Percentiles rank a stretch among this genome's conserved stretches.
Conservation (phyloP, 345 rosid genomes). For the Cardamine chenopodiifolia region DNA sequence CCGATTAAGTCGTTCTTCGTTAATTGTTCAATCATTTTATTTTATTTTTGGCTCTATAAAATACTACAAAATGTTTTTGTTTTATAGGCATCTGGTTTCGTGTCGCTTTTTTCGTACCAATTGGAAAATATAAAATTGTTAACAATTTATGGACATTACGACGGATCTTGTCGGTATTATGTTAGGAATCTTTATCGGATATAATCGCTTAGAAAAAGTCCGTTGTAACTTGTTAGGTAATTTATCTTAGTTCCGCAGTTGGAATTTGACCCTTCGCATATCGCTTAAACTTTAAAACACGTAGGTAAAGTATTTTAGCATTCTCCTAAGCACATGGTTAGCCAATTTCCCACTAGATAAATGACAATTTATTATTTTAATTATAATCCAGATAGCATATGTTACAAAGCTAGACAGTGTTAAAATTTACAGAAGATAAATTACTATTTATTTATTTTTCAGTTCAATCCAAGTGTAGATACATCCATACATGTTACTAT, state of each 20-base stretch:
- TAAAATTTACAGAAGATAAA: no score
- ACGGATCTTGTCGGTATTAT: constrained; percentile 26
- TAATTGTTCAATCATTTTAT: constrained; percentile 1
- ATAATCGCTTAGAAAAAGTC: neutral
- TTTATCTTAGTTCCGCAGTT: neutral
- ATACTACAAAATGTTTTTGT: neutral
- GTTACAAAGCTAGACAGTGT: no score
- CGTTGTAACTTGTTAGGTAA: neutral
- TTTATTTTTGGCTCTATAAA: neutral
- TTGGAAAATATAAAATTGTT: neutral
- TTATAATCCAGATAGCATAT: neutral
- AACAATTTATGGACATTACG: neutral
- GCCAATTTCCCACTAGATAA: neutral
- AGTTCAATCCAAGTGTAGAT: no score
- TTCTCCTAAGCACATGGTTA: neutral
- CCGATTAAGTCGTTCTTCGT: constrained; percentile 24
- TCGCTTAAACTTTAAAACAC: neutral
- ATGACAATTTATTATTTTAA: neutral
- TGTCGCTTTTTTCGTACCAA: neutral
- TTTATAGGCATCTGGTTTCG: constrained; percentile 15
- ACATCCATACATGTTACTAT: no score
- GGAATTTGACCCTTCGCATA: neutral
- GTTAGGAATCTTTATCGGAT: constrained; percentile 37
- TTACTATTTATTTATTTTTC: no score
- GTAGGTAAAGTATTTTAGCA: neutral